Percentiles rank a stretch among this genome's conserved stretches.
Evolutionary conservation across 257 asterid species (phyloP).

Genomic region (Coffea eugenioides): DNA sequence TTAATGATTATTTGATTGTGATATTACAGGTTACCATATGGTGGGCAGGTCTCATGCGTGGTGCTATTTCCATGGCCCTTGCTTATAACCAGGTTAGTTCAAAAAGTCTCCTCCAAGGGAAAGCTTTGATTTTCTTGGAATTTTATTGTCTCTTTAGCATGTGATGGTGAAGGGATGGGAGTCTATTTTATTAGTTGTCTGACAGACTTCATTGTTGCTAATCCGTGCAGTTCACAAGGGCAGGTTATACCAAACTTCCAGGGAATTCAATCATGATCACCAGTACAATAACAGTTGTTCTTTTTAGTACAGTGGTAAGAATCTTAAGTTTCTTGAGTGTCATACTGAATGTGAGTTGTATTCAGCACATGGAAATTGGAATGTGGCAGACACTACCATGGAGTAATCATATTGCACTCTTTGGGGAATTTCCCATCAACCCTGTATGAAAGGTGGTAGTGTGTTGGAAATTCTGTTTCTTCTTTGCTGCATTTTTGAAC

Average conservation of each 20-base stretch:
- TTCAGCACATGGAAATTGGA: neutral
- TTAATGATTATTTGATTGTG: conserved; percentile 12
- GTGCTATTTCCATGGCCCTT: conserved; percentile 99
- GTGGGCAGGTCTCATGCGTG: conserved; percentile 99
- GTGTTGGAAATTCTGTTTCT: neutral
- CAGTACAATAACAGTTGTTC: conserved; percentile 95
- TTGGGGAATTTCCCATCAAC: neutral
- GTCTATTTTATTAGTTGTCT: neutral
- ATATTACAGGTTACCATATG: conserved; percentile 69
- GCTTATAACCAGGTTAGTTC: conserved; percentile 90
- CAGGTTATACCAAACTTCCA: conserved; percentile 68
- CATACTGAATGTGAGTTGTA: neutral
- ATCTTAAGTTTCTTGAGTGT: conserved; percentile 12
- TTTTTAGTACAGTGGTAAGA: conserved; percentile 93
- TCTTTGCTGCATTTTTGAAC: neutral
- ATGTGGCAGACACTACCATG: neutral
- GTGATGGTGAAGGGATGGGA: neutral
- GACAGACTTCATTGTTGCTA: neutral
- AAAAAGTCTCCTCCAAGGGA: conserved; percentile 1
- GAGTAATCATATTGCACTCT: neutral
- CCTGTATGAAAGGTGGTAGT: neutral
- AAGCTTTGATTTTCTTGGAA: neutral
- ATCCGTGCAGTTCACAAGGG: conserved; percentile 67
- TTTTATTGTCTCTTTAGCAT: neutral
- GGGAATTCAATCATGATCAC: conserved; percentile 86